Base-by-base conservation (phyloP, 2,329 filamentous ascomycete genomes). In the Bipolaris gigantea region DNA sequence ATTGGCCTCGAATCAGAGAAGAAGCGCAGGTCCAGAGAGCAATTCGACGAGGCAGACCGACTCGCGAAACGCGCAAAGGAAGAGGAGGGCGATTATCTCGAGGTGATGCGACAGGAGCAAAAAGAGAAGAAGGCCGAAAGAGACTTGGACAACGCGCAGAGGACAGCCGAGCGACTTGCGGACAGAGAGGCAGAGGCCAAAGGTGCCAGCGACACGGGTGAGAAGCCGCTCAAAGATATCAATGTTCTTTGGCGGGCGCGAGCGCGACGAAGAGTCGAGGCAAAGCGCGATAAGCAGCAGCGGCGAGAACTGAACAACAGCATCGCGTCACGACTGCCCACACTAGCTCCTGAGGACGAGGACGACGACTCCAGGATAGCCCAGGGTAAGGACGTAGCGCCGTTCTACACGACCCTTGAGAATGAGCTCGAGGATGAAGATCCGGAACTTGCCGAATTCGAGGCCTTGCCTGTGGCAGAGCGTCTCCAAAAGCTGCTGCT, bases 1-100 rank as follows among this genome's bases (percentile, higher is more conserved):
- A 91, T 97, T 61, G 93, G 94, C 0, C 76, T 93, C 64, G 90
- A 94, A 60, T 85, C 82, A 4, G 91, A 94, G 50, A 87, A 87
- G 76, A 96, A 96, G 79, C 82, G 90, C 60, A 92, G 89, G 69
- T 75, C 83, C 50, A 61, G 71, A 48, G 73, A 76, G 52, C 69
- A 72, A 10, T 72, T 70, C 48, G 73, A 72, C 44, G 61, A 72
- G 48, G 64, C 64, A 23, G 66, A 67, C 15, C 62, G 68, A 39
- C 54, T 64, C 32, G 67, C 66, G 27, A 76, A 75, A 60, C 63
- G 66, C 39, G 69, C 85, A 19, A 77, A 83, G 39, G 88, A 66
- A 41, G 70, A 74, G 41, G 68, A 73, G 57, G 67, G 63, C 21
- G 71, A 74, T 46, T 76, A 73, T 43, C 60, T 70, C 10, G 70